Evolutionary conservation across 2,329 filamentous ascomycete species (phyloP).

Genomic region (Boeremia lycopersici): DNA sequence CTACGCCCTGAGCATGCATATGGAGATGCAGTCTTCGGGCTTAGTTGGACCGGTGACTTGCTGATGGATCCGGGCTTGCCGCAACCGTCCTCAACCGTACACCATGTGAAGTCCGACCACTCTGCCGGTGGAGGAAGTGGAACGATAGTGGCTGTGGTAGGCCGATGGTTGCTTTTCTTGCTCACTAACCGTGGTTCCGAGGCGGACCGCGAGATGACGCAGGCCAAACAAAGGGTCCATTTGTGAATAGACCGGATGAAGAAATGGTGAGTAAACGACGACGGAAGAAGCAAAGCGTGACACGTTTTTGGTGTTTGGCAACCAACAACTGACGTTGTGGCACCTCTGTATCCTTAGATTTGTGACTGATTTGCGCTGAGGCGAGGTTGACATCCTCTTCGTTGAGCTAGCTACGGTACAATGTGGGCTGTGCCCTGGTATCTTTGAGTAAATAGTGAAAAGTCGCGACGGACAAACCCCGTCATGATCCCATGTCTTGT

Average conservation of each 20-base stretch:
- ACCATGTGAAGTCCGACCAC: conserved; percentile 1
- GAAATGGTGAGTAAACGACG: not conserved
- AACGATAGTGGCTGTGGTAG: conserved; percentile 22
- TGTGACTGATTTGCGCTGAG: conserved; percentile 21
- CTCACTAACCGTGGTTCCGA: not conserved
- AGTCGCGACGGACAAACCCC: conserved; percentile 28
- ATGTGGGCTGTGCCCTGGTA: conserved; percentile 47
- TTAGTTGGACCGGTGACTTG: conserved; percentile 28
- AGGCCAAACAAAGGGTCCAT: not conserved
- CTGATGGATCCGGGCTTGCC: conserved; percentile 19
- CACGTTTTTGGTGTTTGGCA: conserved; percentile 17
- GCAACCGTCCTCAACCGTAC: conserved; percentile 7
- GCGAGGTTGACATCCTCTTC: conserved; percentile 22
- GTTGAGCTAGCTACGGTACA: conserved; percentile 41
- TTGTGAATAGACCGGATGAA: not conserved
- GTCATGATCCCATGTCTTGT: conserved; percentile 18
- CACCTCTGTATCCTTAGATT: conserved; percentile 23
- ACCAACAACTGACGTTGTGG: conserved; percentile 19
- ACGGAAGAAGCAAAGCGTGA: not conserved
- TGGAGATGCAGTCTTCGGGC: conserved; percentile 25
- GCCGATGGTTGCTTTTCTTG: conserved; percentile 10
- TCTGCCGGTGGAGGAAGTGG: conserved; percentile 12
- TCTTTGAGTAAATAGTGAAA: conserved; percentile 40
- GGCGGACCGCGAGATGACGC: conserved; percentile 5
- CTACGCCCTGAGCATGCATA: conserved; percentile 27